Percentiles rank a stretch among this genome's conserved stretches.
Conservation (phyloP, 2,329 filamentous ascomycete genomes). For the Davidsoniella virescens region DNA sequence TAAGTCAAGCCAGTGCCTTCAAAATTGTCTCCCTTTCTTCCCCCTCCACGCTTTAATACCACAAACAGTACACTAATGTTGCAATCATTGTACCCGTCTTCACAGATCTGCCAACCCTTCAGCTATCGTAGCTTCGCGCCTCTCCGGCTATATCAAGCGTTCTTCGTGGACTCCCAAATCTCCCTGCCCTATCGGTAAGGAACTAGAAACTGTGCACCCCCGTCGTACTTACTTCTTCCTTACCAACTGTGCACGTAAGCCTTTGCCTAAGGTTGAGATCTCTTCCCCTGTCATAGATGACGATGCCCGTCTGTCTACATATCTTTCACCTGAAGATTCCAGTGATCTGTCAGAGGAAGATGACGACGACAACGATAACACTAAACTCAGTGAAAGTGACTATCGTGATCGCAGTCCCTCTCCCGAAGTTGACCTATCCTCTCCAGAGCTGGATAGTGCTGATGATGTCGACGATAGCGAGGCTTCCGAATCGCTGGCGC, state of each 20-base stretch:
- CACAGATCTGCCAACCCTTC: conserved; percentile 83
- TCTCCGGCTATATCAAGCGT: conserved; percentile 80
- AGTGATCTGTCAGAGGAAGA: conserved; percentile 21
- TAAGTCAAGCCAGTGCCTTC: conserved; percentile 43
- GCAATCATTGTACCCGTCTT: conserved; percentile 5
- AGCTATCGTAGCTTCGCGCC: conserved; percentile 83
- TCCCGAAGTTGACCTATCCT: conserved; percentile 82
- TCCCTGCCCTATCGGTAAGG: conserved; percentile 81
- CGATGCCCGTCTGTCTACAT: conserved; percentile 24
- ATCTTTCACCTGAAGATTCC: conserved; percentile 74
- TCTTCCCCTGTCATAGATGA: not conserved
- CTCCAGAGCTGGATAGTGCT: conserved; percentile 55
- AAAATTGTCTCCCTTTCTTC: not conserved
- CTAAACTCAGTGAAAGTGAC: conserved; percentile 17
- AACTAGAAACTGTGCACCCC: conserved; percentile 81
- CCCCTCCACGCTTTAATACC: conserved; percentile 7
- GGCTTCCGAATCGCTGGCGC: conserved; percentile 31
- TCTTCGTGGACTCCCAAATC: conserved; percentile 59
- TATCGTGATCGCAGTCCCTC: conserved; percentile 67
- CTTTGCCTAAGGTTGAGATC: conserved; percentile 41
- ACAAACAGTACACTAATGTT: not conserved
- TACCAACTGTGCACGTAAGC: conserved; percentile 70
- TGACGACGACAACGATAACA: conserved; percentile 48
- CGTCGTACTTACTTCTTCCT: conserved; percentile 94
- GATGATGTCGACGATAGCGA: conserved; percentile 44